Evolutionary conservation across 306 rosid species (phyloP), one percentile per base, ranked within the genome.

Genomic region (Cotoneaster glaucophyllus): DNA sequence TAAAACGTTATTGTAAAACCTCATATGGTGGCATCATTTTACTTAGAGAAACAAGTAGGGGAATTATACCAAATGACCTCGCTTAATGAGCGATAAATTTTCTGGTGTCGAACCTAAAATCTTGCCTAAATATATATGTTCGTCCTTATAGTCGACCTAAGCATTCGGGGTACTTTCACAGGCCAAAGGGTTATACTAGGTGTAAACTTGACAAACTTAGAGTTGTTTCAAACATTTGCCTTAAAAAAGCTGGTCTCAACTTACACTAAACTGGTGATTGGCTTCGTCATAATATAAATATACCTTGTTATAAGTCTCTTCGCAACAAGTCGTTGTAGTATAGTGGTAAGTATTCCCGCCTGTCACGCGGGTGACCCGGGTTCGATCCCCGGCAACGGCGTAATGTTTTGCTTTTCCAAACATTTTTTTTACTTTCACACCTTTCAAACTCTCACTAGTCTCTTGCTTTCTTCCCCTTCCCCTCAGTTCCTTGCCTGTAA

Each of bases 371-470:
- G 66, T 6, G 86, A 87, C 86, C 90, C 85, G 89, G 89, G 86
- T 88, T 88, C 85, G 92, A 86, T 84, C 84, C 92, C 88, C 83
- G 92, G 90, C 85, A 86, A 86, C 84, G 84, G 92, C 88, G 87
- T 0, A 0, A 1, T 37, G 0, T 1, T 62, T 50, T 3, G 32
- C 28, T 4, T 14, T 11, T 12, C 37, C 13, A 4, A 11, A 37
- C n/a, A 6, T 45, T 32, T n/a, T 0, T 9, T 8, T n/a, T 0
- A 3, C 62, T 15, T 22, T 4, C 8, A 3, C 28, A 14, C 1
- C 10, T 5, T 2, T 6, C 25, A 0, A 17, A 19, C 62, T 2
- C 59, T 19, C 11, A 4, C 80, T 5, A 26, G 4, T 43, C 67
- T 22, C 62, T 31, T 5, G 64, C 67, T 41, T 41, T 41, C 14